Evolutionary conservation across 2,329 filamentous ascomycete species (phyloP).

Genomic region (Xylaria digitata): DNA sequence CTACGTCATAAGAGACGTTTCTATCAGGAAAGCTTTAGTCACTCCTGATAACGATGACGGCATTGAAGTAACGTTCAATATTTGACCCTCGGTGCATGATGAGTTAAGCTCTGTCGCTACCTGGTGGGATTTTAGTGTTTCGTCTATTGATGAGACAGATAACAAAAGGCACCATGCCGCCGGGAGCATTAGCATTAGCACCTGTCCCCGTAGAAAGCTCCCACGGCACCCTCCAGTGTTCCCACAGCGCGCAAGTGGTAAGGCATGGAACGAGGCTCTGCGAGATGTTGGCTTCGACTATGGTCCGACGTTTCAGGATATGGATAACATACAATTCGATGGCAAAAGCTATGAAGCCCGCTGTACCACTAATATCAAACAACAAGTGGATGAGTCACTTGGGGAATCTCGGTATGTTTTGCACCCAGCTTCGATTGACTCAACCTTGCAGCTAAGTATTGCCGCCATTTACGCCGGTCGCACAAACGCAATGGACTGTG

Average conservation of each 20-base stretch:
- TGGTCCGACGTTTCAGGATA: constrained; percentile 29
- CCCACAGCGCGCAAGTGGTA: constrained; percentile 29
- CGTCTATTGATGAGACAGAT: background rate
- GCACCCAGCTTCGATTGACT: constrained; percentile 51
- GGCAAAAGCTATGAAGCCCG: constrained; percentile 14
- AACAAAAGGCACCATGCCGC: background rate
- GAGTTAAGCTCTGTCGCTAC: too few relatives aligned
- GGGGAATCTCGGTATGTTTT: constrained; percentile 43
- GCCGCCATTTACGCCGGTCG: constrained; percentile 28
- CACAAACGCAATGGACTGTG: constrained; percentile 32
- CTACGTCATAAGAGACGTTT: constrained; percentile 38
- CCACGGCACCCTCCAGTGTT: background rate
- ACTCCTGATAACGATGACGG: constrained; percentile 39
- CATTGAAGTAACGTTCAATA: constrained; percentile 33
- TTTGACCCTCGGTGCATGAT: background rate
- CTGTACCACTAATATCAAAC: constrained; percentile 6
- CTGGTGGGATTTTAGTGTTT: constrained; percentile 10
- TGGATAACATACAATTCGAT: constrained; percentile 24
- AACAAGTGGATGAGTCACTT: background rate
- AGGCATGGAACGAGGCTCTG: constrained; percentile 34
- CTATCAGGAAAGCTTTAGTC: constrained; percentile 41
- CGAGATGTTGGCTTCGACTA: constrained; percentile 36
- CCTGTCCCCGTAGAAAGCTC: background rate
- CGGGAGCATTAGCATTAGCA: constrained; percentile 11
- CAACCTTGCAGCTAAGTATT: constrained; percentile 39